Base-by-base conservation (phyloP, 176 grass and related monocot genomes). In the Eragrostis nindensis region DNA sequence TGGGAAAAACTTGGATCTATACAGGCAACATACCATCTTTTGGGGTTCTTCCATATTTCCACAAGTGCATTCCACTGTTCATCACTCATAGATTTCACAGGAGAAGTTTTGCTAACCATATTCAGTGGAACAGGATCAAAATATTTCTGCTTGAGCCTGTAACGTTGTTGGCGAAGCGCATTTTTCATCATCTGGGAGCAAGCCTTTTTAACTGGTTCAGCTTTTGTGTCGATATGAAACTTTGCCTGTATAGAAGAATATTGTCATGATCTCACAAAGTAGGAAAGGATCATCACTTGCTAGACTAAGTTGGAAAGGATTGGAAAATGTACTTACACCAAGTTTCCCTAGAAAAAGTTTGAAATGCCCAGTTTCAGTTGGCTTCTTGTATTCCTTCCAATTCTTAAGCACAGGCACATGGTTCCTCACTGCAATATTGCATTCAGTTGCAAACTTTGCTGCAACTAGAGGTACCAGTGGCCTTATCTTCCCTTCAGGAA, bases 371-470 rank as follows among this genome's bases (percentile, higher is more conserved):
- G 41, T 7, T 11, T 45, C n/a, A n/a, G n/a, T n/a, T n/a, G n/a
- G 7, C 8, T 45, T 19, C 6, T 62, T 61, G 6, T 81, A 81
- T 8, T 29, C 40, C 41, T 45, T 81, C 79, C 32, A 36, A 4
- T 36, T 36, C 32, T 36, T 36, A 36, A 36, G 32, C 32, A 36
- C 32, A 36, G 32, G 40, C 14, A 81, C 18, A 18, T 71, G 66
- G 79, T 81, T n/a, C 6, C 39, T 71, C 2, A 70, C 39, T 30
- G 1, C 14, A 7, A 61, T 27, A 21, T 70, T 69, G 36, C 66
- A 71, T 38, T 71, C 54, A 24, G 68, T 61, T 61, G 67, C 53
- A 71, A 38, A 62, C 26, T 71, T 81, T 71, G 40, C 67, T 47
- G 41, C 67, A 81, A 81, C 17, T 29, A 47, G 66, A 42, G 79